These are phyloP conservation scores for Craspedostauros australis DNA, from an alignment of 108 stramenopile genomes.

Conservation along the genomic window DNA sequence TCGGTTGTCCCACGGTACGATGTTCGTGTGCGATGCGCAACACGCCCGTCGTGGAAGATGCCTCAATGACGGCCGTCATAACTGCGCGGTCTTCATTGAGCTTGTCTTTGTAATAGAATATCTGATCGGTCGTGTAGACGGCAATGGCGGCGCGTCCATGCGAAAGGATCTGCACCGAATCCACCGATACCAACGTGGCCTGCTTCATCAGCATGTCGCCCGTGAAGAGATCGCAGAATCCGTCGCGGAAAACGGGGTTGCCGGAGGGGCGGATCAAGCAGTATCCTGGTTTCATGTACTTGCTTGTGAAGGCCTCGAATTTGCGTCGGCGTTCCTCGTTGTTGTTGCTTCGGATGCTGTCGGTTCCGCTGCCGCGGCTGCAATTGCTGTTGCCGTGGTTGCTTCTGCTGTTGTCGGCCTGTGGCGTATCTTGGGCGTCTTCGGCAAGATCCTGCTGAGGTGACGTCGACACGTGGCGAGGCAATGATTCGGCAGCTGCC, in stretches of 20 bases:
- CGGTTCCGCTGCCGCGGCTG: neutral
- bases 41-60: neutral
- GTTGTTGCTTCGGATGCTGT: neutral
- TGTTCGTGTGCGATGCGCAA: conserved; percentile 4
- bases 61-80: conserved; percentile 1
- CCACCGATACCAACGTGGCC: conserved; percentile 1
- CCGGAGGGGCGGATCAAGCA: neutral
- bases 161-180: neutral
- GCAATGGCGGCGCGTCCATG: neutral
- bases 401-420: neutral
- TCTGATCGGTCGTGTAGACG: conserved; percentile 2
- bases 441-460: too few species aligned
- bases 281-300: too few species aligned
- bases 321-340: neutral
- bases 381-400: neutral
- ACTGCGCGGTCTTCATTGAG: conserved; percentile 3
- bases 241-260: neutral
- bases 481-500: too few species aligned
- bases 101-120: neutral
- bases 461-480: too few species aligned
- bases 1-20: neutral
- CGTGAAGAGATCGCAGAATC: neutral
- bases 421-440: neutral
- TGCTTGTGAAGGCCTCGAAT: too few species aligned
- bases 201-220: neutral